A percentile compares a stretch with the other conserved stretches of the same genome.
These are phyloP conservation scores for Sicyos baderoa DNA, from an alignment of 306 rosid genomes.

Conservation along the genomic window DNA sequence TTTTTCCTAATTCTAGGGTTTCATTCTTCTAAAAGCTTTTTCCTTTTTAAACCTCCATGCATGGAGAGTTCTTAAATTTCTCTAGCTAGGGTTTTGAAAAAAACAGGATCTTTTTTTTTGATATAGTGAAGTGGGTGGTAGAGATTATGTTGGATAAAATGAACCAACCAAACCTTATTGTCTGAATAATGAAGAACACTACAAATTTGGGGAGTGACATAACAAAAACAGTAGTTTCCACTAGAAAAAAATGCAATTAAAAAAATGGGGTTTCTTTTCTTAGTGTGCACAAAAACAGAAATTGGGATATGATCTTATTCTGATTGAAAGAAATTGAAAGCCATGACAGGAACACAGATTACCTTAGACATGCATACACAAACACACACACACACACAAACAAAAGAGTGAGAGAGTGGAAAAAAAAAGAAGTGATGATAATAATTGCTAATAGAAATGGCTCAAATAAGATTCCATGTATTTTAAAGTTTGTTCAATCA, in stretches of 20 bases:
- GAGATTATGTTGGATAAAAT: constrained; percentile 13
- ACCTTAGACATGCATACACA: neutral
- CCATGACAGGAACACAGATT: neutral
- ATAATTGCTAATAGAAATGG: constrained; percentile 17
- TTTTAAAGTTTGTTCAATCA: too few species aligned
- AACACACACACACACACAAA: constrained; percentile 20
- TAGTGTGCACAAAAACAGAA: neutral
- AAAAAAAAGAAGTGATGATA: constrained; percentile 18
- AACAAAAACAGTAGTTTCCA: constrained; percentile 9
- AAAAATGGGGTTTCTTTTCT: neutral
- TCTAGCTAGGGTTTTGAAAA: too few species aligned
- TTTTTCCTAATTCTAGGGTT: too few species aligned
- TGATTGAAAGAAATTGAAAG: neutral
- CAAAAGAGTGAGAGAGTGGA: constrained; percentile 5
- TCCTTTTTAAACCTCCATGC: neutral
- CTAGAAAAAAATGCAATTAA: neutral
- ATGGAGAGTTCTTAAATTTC: too few species aligned
- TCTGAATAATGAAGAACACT: constrained; percentile 1
- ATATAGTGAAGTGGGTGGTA: neutral
- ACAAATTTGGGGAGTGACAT: neutral
- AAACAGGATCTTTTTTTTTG: too few species aligned
- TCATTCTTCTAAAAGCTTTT: neutral
- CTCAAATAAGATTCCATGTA: neutral
- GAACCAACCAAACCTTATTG: constrained; percentile 9
- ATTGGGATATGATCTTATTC: too few species aligned